Base-by-base conservation (phyloP, 352 stramenopile genomes). In the Pythium volutum region DNA sequence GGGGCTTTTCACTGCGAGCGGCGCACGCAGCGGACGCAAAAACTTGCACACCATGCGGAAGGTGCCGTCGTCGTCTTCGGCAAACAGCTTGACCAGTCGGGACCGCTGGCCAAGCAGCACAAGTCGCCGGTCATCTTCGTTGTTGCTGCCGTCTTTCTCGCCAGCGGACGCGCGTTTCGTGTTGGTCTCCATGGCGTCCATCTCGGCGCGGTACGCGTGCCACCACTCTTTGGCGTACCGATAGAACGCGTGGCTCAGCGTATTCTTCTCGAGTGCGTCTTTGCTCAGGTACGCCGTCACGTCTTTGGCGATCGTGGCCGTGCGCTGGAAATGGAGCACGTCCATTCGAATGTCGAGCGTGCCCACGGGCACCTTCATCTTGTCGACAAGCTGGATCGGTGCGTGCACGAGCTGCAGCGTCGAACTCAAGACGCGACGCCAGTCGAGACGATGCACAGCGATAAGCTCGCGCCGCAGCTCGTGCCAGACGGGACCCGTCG, bases 21-120 rank as follows among this genome's bases (percentile, higher is more conserved):
- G 76, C 15, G 55, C 69, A 20, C 76, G 87, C 4, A 96, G 22
- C 2, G 79, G 74, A 3, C 60, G 60, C n/a, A 98, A 27, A 53
- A 92, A 97, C 27, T 88, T 89, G 66, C 85, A 97, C 3, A 96
- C 81, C 75, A 91, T 87, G 18, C 81, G 79, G 67, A 96, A 89
- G 0, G 75, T 70, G 11, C 89, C 88, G 62, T 87, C 79, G 55
- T 97, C 89, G 62, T 98, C 91, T 63, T 95, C 84, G 3, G 81
- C 82, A 64, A 96, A 95, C 38, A 96, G 72, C 34, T 92, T 93
- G 4, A 95, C 77, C 5, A 89, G 66, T 33, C 85, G 79, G 22
- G 74, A 62, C 27, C 62, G 48, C 0, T 41, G 42, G 26, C 53
- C 48, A 16, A 4, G 14, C 14, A 43, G 36, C 36, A 41, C 12